Evolutionary conservation across 495 filamentous ascomycete genomes (phyloP), one percentile per base, ranked within the genome.

Genomic region (Hypoxylon fragiforme): DNA sequence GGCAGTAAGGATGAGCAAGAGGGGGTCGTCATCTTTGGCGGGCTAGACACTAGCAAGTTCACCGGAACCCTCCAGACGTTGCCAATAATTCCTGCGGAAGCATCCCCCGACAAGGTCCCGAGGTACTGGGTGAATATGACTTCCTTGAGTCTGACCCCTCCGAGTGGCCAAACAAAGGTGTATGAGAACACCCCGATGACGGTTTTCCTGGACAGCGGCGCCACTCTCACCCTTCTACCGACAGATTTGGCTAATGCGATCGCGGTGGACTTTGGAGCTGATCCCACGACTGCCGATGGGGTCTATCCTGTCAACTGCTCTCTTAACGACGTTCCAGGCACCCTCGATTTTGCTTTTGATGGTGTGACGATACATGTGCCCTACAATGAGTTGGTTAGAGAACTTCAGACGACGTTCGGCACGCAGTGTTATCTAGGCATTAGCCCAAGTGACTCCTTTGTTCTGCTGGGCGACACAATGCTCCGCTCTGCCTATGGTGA

Each of bases 1-100:
- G 74, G 76, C 6, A 72, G 74, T 57, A 78, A 77, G 59, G 68
- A 73, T 21, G 64, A 71, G 31, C 62, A 71, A 41, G 65, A 76
- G 22, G 94, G 94, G n/a, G 83, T 86, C 6, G 85, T 98, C 37
- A 80, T 98, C 18, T 98, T 98, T 63, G 94, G 94, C 18, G 94
- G 92, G 12, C 81, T 98, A 28, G 87, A 98, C 64, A 91, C 87
- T 0, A 82, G 76, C 32, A 97, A 96, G 67, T 98, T 87, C 65
- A 73, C 72, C 11, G 94, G 91, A 13, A 56, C 73, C 1, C 80
- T 98, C 8, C 69, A 82, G 44, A 85, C 77, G 3, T 65, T 92
- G 8, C 89, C 89, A 12, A 80, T 95, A 22, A 73, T 85, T 16
- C 72, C 75, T 5, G 75, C 78, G 44, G 48, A 20, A 7, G 24